phyloP scores from a whole-genome alignment of 2,329 filamentous ascomycete species.

The Cytospora paraplurivora region DNA sequence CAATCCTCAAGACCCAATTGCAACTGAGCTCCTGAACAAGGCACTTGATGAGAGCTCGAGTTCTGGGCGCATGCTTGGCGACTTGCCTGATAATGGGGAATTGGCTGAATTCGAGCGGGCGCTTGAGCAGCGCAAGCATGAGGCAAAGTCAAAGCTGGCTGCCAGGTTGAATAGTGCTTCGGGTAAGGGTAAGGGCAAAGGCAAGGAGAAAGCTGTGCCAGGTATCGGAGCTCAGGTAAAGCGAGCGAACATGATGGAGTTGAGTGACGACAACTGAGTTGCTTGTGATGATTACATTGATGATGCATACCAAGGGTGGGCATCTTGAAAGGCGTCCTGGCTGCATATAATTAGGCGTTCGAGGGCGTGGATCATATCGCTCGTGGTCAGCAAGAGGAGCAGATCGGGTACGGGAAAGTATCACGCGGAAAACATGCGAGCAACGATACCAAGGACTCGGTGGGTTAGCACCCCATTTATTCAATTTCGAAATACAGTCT shows the following conservation, averaged over 20 bases:
- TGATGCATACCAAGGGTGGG: neutral
- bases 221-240: slow-evolving; percentile 40
- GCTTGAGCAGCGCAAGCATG: slow-evolving; percentile 49
- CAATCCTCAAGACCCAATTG: slow-evolving; percentile 76
- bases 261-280: slow-evolving; percentile 55
- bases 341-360: slow-evolving; percentile 22
- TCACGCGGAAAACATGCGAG: slow-evolving; percentile 18
- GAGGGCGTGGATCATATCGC: neutral
- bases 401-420: slow-evolving; percentile 1
- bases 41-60: slow-evolving; percentile 65
- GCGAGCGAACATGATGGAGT: slow-evolving; percentile 55
- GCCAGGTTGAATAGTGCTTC: slow-evolving; percentile 35
- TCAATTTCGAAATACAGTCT: neutral
- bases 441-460: slow-evolving; percentile 9
- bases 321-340: slow-evolving; percentile 26
- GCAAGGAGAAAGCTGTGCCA: slow-evolving; percentile 47
- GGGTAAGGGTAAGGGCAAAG: slow-evolving; percentile 43
- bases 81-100: slow-evolving; percentile 29
- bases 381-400: slow-evolving; percentile 13
- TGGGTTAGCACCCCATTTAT: slow-evolving; percentile 5
- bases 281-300: slow-evolving; percentile 1
- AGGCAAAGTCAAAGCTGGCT: slow-evolving; percentile 43
- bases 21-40: slow-evolving; percentile 74
- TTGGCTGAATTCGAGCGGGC: slow-evolving; percentile 55
- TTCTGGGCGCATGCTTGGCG: slow-evolving; percentile 32